A percentile compares a stretch with the other conserved stretches of the same genome.
Conservation (phyloP, 2,329 filamentous ascomycete genomes). For the Dothiorella sarmentorum region DNA sequence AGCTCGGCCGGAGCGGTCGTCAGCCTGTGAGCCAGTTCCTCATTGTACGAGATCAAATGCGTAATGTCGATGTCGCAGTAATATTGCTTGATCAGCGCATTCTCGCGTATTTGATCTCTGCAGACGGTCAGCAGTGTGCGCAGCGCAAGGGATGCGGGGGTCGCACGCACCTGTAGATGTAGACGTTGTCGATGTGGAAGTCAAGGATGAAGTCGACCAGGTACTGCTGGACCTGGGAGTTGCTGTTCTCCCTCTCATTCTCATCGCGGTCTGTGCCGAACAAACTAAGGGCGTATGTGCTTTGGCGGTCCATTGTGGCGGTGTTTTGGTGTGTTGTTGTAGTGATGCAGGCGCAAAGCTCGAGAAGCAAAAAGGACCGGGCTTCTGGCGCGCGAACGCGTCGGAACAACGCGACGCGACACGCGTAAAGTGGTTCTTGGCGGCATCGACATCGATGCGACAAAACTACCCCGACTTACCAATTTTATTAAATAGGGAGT, state of each 20-base stretch:
- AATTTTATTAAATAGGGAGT: too few relatives aligned
- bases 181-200: slow-evolving; percentile 89
- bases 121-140: slow-evolving; percentile 31
- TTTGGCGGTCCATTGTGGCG: slow-evolving; percentile 74
- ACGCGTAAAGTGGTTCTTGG: too few relatives aligned
- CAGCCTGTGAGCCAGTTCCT: slow-evolving; percentile 86
- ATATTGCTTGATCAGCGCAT: slow-evolving; percentile 89
- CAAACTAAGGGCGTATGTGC: slow-evolving; percentile 80
- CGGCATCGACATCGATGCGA: too few relatives aligned
- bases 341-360: background rate
- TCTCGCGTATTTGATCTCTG: slow-evolving; percentile 93
- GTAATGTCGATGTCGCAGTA: slow-evolving; percentile 95
- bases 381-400: too few relatives aligned
- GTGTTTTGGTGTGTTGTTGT: slow-evolving; percentile 2
- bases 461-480: too few relatives aligned
- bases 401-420: too few relatives aligned
- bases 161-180: slow-evolving; percentile 75
- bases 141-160: background rate
- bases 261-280: slow-evolving; percentile 48
- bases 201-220: slow-evolving; percentile 89
- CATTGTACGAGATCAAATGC: slow-evolving; percentile 92
- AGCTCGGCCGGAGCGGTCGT: slow-evolving; percentile 88
- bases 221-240: slow-evolving; percentile 62
- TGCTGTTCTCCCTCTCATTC: slow-evolving; percentile 32
- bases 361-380: slow-evolving; percentile 16